Conservation (phyloP, 2,329 filamentous ascomycete species). For the Moelleriella libera region DNA sequence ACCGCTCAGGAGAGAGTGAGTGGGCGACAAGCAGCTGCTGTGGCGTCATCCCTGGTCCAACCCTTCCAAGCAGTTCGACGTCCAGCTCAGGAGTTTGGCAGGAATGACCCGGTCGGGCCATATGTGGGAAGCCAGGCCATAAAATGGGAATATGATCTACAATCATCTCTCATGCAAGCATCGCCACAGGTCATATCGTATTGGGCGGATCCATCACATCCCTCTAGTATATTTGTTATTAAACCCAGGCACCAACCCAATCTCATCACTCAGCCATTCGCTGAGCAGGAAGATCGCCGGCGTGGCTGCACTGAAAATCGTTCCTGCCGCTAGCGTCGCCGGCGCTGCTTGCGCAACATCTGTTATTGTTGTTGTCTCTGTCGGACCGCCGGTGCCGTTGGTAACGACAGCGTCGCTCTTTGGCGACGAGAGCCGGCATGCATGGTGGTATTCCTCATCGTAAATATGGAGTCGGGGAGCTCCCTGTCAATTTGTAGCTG, state of each 20-base stretch:
- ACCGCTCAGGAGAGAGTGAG: no score
- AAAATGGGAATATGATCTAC: not conserved
- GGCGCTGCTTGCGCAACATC: no score
- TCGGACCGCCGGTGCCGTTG: not conserved
- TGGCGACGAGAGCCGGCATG: not conserved
- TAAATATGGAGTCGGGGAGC: not conserved
- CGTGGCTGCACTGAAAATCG: no score
- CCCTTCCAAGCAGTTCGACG: no score
- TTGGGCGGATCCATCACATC: not conserved
- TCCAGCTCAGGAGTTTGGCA: no score
- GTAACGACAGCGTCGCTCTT: not conserved
- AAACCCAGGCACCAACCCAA: not conserved
- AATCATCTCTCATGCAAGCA: not conserved
- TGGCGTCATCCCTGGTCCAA: no score
- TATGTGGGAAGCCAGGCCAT: not conserved
- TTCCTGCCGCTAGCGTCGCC: no score
- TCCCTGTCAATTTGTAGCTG: not conserved
- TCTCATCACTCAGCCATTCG: not conserved
- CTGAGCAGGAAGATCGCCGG: no score
- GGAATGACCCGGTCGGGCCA: no score
- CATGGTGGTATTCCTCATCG: not conserved
- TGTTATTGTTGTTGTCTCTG: not conserved
- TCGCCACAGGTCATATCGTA: not conserved
- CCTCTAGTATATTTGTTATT: not conserved
- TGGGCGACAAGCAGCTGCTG: no score